Evolutionary conservation across 1,139 yeast species (phyloP).

Genomic region (Pichia sp.): DNA sequence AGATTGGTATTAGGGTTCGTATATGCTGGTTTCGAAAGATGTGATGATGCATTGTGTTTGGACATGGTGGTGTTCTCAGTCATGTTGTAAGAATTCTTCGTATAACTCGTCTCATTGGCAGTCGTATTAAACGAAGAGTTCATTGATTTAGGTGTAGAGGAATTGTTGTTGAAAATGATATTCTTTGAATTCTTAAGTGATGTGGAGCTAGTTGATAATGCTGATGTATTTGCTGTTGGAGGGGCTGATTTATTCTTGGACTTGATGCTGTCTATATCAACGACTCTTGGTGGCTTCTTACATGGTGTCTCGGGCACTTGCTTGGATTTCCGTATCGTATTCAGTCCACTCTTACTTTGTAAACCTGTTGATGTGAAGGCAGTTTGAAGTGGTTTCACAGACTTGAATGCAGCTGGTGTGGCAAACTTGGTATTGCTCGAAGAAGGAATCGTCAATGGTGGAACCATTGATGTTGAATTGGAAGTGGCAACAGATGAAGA

Average conservation of each 20-base stretch:
- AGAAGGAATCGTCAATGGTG: background rate
- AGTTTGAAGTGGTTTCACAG: slow-evolving; percentile 81
- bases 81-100: slow-evolving; percentile 7
- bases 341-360: slow-evolving; percentile 53
- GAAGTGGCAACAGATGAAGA: slow-evolving; percentile 49
- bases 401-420: slow-evolving; percentile 56
- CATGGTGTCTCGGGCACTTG: slow-evolving; percentile 77
- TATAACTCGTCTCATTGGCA: slow-evolving; percentile 5
- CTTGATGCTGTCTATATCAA: slow-evolving; percentile 22
- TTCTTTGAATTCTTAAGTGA: background rate
- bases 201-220: no score
- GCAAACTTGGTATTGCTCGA: slow-evolving; percentile 1
- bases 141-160: slow-evolving; percentile 7
- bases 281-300: slow-evolving; percentile 50
- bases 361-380: slow-evolving; percentile 81
- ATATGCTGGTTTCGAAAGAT: no score
- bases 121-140: slow-evolving; percentile 10
- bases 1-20: background rate
- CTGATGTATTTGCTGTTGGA: slow-evolving; percentile 1
- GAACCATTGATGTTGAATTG: slow-evolving; percentile 5
- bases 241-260: slow-evolving; percentile 1
- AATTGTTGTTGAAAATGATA: background rate
- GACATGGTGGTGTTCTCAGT: slow-evolving; percentile 11
- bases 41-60: slow-evolving; percentile 2
- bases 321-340: slow-evolving; percentile 27